Evolutionary conservation across 2,329 filamentous ascomycete species (phyloP).

Genomic region (Exophiala aquamarina): DNA sequence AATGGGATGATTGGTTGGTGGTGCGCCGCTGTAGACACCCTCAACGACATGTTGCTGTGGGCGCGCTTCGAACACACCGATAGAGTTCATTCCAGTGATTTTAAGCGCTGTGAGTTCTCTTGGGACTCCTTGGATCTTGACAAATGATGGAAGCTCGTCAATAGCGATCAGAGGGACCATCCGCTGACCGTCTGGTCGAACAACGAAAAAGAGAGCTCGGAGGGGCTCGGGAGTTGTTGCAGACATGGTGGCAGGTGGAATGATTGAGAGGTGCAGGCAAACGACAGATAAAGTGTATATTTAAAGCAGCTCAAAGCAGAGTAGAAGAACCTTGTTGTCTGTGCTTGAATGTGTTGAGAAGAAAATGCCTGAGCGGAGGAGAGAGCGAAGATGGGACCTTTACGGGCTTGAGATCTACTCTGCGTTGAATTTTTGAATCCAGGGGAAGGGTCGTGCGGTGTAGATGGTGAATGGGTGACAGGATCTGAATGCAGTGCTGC

Average conservation of each 20-base stretch:
- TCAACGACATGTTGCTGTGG: constrained; percentile 36
- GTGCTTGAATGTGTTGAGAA: too few relatives aligned
- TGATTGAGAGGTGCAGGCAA: too few relatives aligned
- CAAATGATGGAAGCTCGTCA: constrained; percentile 43
- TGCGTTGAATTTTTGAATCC: too few relatives aligned
- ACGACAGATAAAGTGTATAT: constrained; percentile 3
- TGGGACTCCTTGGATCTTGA: constrained; percentile 40
- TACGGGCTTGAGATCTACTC: too few relatives aligned
- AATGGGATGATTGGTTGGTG: too few relatives aligned
- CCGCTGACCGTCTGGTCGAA: constrained; percentile 39
- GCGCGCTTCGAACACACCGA: constrained; percentile 37
- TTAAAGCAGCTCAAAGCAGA: too few relatives aligned
- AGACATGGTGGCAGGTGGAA: not conserved
- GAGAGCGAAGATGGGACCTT: too few relatives aligned
- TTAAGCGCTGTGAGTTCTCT: constrained; percentile 37
- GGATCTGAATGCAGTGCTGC: not conserved
- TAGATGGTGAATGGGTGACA: not conserved
- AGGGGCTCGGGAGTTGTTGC: constrained; percentile 15
- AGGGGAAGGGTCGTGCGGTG: not conserved
- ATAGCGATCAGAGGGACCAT: constrained; percentile 45
- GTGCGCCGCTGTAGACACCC: too few relatives aligned
- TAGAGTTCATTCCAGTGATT: constrained; percentile 44
- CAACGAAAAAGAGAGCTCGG: constrained; percentile 43
- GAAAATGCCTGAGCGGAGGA: too few relatives aligned
- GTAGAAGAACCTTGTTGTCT: too few relatives aligned